Conservation (phyloP, 805 yeast species). For the Naumovozyma dairenensis region DNA sequence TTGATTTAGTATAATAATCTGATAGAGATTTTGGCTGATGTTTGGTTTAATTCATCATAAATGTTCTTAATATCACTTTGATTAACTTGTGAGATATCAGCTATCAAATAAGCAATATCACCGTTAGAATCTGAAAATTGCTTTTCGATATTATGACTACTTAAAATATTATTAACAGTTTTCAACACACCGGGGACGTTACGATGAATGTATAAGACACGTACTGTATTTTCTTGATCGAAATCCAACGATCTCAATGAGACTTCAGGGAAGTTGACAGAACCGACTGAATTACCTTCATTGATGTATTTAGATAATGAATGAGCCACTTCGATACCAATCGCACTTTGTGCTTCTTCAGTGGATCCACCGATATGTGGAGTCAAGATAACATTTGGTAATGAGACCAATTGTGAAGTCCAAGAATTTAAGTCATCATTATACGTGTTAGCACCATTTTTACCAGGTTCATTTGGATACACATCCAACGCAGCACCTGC, state of each 20-base stretch:
- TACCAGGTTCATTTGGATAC: conserved; percentile 92
- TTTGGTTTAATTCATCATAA: conserved; percentile 73
- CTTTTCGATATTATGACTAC: conserved; percentile 91
- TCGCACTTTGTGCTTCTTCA: conserved; percentile 95
- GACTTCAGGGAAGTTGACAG: conserved; percentile 98
- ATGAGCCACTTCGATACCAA: conserved; percentile 86
- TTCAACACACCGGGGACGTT: conserved; percentile 97
- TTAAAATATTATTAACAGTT: conserved; percentile 89
- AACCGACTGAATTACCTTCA: conserved; percentile 89
- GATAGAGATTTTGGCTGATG: conserved; percentile 81
- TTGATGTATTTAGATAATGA: conserved; percentile 81
- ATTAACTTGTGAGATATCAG: conserved; percentile 83
- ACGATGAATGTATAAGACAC: conserved; percentile 90
- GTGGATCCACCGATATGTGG: conserved; percentile 99
- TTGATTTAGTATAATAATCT: conserved; percentile 76
- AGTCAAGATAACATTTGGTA: conserved; percentile 82
- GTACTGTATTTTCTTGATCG: conserved; percentile 76
- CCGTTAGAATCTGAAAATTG: conserved; percentile 94
- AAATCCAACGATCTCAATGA: conserved; percentile 73
- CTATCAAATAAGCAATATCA: conserved; percentile 93
- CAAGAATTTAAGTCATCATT: conserved; percentile 63
- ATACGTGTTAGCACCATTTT: conserved; percentile 78
- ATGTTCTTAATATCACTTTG: conserved; percentile 70
- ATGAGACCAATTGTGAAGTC: conserved; percentile 67
- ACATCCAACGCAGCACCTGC: conserved; percentile 98